A percentile compares a stretch with the other conserved stretches of the same genome.
Evolutionary conservation across 2,329 filamentous ascomycete species (phyloP).

Genomic region (Clarireedia paspali): DNA sequence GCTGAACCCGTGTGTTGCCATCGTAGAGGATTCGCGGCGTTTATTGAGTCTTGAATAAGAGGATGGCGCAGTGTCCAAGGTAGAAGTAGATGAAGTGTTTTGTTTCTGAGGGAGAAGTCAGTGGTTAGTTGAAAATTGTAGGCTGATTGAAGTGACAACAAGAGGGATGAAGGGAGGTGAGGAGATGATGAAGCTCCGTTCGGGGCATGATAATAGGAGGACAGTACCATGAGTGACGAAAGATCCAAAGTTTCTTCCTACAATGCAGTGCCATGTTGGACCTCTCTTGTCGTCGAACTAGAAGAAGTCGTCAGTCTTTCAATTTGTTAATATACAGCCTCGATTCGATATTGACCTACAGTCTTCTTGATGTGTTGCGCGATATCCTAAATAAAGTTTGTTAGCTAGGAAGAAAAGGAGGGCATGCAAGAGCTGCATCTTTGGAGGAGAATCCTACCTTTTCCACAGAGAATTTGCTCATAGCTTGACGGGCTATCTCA

Average conservation of each 20-base stretch:
- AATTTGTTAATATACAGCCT: neutral
- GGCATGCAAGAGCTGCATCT: neutral
- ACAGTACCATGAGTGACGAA: slow-evolving; percentile 72
- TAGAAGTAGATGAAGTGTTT: slow-evolving; percentile 99
- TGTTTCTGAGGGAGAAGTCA: slow-evolving; percentile 50
- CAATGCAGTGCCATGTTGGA: slow-evolving; percentile 98
- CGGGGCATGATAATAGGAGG: too few species aligned
- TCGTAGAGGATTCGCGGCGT: neutral
- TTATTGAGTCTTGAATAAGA: slow-evolving; percentile 98
- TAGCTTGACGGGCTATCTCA: slow-evolving; percentile 56
- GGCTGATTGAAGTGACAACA: neutral
- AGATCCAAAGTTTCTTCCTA: slow-evolving; percentile 96
- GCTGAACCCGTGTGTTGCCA: neutral
- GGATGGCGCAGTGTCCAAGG: slow-evolving; percentile 93
- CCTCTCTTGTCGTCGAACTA: slow-evolving; percentile 97
- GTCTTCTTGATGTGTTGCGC: slow-evolving; percentile 94
- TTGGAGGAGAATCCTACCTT: slow-evolving; percentile 42
- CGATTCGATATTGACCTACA: slow-evolving; percentile 39
- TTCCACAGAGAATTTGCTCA: slow-evolving; percentile 64
- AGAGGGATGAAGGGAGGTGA: neutral
- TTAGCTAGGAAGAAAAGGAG: slow-evolving; percentile 11
- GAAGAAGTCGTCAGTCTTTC: neutral
- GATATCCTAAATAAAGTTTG: slow-evolving; percentile 60
- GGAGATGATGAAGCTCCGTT: neutral
- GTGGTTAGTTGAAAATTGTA: neutral